Conservation (phyloP, 1,284 basidiomycete genomes). For the Boletellus sp. region DNA sequence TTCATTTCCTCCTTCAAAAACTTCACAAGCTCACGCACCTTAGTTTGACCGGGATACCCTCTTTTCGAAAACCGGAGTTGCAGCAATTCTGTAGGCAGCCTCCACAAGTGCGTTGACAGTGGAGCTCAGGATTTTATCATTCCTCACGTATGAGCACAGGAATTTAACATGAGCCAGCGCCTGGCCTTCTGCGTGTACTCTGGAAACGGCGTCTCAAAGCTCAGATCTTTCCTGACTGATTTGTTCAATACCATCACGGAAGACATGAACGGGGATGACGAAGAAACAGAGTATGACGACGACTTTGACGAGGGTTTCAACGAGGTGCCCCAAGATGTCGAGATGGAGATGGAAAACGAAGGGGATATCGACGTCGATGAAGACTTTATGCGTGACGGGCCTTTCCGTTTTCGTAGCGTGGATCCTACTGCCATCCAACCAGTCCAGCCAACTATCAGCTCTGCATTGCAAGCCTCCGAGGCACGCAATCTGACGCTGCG, state of each 20-base stretch:
- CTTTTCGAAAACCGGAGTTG: constrained; percentile 83
- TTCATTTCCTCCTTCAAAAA: constrained; percentile 87
- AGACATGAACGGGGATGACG: constrained; percentile 56
- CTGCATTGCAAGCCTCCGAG: constrained; percentile 21
- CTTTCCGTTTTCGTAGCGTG: constrained; percentile 25
- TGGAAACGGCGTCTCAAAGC: constrained; percentile 82
- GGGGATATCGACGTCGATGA: constrained; percentile 42
- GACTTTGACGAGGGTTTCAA: constrained; percentile 52
- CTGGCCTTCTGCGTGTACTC: constrained; percentile 97
- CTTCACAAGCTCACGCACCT: constrained; percentile 90
- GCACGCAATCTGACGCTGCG: constrained; percentile 28
- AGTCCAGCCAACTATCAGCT: constrained; percentile 27
- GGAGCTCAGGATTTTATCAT: neutral
- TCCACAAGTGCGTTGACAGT: constrained; percentile 62
- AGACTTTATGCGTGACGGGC: constrained; percentile 31
- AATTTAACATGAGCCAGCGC: constrained; percentile 90
- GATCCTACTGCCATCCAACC: constrained; percentile 22
- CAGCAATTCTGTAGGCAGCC: constrained; percentile 89
- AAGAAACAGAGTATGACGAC: constrained; percentile 73
- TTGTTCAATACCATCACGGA: constrained; percentile 71
- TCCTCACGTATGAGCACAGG: constrained; percentile 44
- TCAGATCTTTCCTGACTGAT: constrained; percentile 76
- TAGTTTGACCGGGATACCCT: constrained; percentile 92
- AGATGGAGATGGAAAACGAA: constrained; percentile 46
- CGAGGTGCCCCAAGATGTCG: constrained; percentile 52